Evolutionary conservation across 1,284 basidiomycete species (phyloP), one percentile per base, ranked within the genome.

Genomic region (Cutaneotrichosporon sp.): DNA sequence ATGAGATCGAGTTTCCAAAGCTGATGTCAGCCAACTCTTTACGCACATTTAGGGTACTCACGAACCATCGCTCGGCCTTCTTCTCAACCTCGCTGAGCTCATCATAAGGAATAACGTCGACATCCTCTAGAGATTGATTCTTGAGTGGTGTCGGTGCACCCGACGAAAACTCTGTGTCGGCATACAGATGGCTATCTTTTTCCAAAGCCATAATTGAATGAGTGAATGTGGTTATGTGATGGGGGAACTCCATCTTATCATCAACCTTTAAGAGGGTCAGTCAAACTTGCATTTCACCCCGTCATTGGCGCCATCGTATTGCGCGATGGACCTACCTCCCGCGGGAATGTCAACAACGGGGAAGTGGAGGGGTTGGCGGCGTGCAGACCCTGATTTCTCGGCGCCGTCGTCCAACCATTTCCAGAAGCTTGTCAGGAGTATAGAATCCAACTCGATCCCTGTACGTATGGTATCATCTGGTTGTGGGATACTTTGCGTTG

Each of bases 1-100:
- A 66, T 51, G 21, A 66, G 18, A 40, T 66, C 65, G 18, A 66
- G 62, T 59, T 66, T 66, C 65, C 65, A 66, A 21, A 59, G 58
- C 51, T 57, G 56, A 26, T 6, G 51, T 53, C 51, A 32, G 51
- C 6, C 30, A 13, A 8, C 7, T 26, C 10, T 7, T 31, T 2
- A 14, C 5, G 50, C 30, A 31, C 30, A 18, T 30, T 18, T n/a
- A 5, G n/a, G 36, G 26, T 18, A 57, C 56, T 42, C n/a, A 58
- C 57, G 31, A 62, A 53, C 18, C 61, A 49, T 26, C 61, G 56
- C 50, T 62, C 61, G 13, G 61, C 61, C 5, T 51, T 57, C 56
- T 50, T 62, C 55, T 62, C 61, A 18, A 49, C 61, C 5, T 47
- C 47, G n/a, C 56, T 58, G 13, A 58, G 61, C 50, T 62, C 56